A percentile compares a stretch with the other conserved stretches of the same genome.
Evolutionary conservation across 2,329 filamentous ascomycete species (phyloP).

Genomic region (Colletotrichum tofieldiae): DNA sequence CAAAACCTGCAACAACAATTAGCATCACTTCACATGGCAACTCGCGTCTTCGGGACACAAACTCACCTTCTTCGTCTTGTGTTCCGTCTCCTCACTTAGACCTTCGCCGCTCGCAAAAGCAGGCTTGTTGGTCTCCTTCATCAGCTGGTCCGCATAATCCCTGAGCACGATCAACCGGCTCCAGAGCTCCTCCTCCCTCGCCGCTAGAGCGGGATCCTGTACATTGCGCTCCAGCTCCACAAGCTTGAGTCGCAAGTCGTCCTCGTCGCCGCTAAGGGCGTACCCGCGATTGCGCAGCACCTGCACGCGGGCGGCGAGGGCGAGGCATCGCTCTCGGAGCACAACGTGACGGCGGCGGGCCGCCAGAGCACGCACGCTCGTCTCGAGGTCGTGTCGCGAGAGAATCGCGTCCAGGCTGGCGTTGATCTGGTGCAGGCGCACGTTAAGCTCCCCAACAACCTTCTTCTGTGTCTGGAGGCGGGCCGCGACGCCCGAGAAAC

Average conservation of each 20-base stretch:
- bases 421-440: conserved; percentile 85
- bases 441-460: conserved; percentile 79
- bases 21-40: conserved; percentile 15
- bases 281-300: conserved; percentile 87
- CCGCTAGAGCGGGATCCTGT: conserved; percentile 81
- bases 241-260: conserved; percentile 82
- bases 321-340: conserved; percentile 80
- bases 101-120: conserved; percentile 69
- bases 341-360: conserved; percentile 81
- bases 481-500: conserved; percentile 80
- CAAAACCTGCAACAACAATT: conserved; percentile 70
- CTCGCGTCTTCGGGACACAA: neutral
- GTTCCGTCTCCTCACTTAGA: conserved; percentile 79
- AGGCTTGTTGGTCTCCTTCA: conserved; percentile 81
- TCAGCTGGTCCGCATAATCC: conserved; percentile 80
- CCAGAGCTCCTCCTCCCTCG: conserved; percentile 88
- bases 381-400: conserved; percentile 82
- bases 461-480: conserved; percentile 81
- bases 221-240: conserved; percentile 78
- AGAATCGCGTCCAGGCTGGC: conserved; percentile 80
- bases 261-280: conserved; percentile 83
- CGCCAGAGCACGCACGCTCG: conserved; percentile 81
- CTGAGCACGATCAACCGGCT: conserved; percentile 83
- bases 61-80: conserved; percentile 81
- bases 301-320: conserved; percentile 84